Evolutionary conservation across 164 flowering plant species (phyloP), one percentile per base, ranked within the genome.

Genomic region (Tetrastigma voinierianum): DNA sequence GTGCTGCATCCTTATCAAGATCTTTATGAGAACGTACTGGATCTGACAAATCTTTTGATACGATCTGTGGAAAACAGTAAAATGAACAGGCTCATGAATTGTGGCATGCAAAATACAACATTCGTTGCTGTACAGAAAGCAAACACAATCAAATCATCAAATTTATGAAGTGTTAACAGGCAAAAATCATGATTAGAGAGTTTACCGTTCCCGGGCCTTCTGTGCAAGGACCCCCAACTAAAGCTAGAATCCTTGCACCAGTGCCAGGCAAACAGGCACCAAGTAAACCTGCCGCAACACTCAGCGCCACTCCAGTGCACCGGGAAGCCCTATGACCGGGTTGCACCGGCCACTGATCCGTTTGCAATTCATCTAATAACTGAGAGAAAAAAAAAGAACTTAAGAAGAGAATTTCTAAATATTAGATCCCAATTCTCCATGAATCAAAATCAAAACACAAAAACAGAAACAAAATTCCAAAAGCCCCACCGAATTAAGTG

Each of bases 1-100:
- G 89, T 62, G 91, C 97, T 40, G 97, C 97, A 79, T 90, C 98
- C 76, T 95, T 95, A 59, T 90, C 98, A 65, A 95, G 93, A 84
- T 95, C 98, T 71, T 95, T 95, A 70, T 95, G 98, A 11, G 98
- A 95, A 58, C 98, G 91, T 9, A 81, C 98, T 49, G 98, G 98
- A 21, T 95, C 98, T 12, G 98, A 95, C 68, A 92, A 67, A 74
- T n/a, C n/a, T 95, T 91, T 90, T 12, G 98, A 95, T 16, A 92
- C 87, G 77, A 95, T 92, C 98, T n/a, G n/a, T 95, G 95, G 40
- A 67, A 56, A 69, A 65, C 68, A 58, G 57, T n/a, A 32, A 32
- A 32, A 32, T 32, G 3, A 32, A 32, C 40, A 32, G 6, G 40
- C 2, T 32, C 40, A 32, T 32, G 40, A 32, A 32, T 32, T 32